phyloP scores from a whole-genome alignment of 345 rosid species.

The Eucalyptus virginea region DNA sequence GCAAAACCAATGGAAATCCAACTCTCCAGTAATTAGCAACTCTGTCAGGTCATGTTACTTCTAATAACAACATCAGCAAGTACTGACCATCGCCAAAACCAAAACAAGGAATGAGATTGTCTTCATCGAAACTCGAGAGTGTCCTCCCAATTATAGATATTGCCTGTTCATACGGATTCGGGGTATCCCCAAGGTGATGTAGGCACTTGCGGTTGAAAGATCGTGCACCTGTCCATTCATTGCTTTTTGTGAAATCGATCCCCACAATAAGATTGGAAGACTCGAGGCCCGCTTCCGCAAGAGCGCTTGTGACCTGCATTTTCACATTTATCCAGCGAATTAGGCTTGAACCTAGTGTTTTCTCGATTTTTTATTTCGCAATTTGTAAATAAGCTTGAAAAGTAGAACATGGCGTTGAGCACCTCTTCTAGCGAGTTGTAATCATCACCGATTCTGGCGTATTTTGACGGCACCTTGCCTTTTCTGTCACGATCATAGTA shows the following conservation, averaged over 20 bases:
- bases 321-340: background rate
- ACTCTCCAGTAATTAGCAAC: background rate
- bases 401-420: background rate
- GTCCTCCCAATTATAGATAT: slow-evolving; percentile 46
- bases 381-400: background rate
- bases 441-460: slow-evolving; percentile 15
- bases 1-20: background rate
- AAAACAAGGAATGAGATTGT: slow-evolving; percentile 38
- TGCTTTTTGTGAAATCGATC: slow-evolving; percentile 68
- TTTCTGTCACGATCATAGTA: background rate
- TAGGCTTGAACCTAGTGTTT: background rate
- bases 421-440: slow-evolving; percentile 27
- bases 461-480: slow-evolving; percentile 2
- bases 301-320: slow-evolving; percentile 50
- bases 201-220: slow-evolving; percentile 26
- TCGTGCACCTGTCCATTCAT: slow-evolving; percentile 60
- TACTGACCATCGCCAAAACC: slow-evolving; percentile 47
- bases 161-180: slow-evolving; percentile 42
- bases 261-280: slow-evolving; percentile 72
- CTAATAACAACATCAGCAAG: background rate
- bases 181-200: slow-evolving; percentile 20
- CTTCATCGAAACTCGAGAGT: slow-evolving; percentile 35
- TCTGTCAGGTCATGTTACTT: background rate
- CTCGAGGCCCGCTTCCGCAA: slow-evolving; percentile 63
- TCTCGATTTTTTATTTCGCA: background rate